These are phyloP conservation scores for Pistacia atlantica DNA, from an alignment of 345 rosid species.

Conservation along the genomic window DNA sequence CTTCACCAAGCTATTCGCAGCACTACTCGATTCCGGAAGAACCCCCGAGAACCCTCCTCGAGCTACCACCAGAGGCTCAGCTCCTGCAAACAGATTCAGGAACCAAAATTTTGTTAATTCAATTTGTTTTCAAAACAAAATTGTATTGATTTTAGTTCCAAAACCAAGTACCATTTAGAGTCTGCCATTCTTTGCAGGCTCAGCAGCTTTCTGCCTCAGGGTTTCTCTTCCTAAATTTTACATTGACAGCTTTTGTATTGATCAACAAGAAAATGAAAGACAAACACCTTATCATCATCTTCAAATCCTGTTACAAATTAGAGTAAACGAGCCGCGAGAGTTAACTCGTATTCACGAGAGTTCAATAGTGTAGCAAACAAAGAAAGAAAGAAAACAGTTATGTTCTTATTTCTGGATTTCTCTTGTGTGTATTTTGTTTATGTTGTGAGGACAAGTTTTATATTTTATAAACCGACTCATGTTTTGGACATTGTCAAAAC, in stretches of 20 bases:
- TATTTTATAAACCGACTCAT: too few relatives aligned
- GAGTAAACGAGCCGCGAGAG: background rate
- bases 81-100: constrained; percentile 42
- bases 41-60: constrained; percentile 87
- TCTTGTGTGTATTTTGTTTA: too few relatives aligned
- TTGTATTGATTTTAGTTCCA: background rate
- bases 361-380: too few relatives aligned
- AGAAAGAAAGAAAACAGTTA: too few relatives aligned
- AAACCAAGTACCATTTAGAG: constrained; percentile 44
- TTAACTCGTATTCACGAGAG: too few relatives aligned
- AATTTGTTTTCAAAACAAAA: background rate
- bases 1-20: constrained; percentile 45
- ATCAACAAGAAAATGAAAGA: constrained; percentile 46
- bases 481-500: too few relatives aligned
- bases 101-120: background rate
- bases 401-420: too few relatives aligned
- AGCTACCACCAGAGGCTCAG: constrained; percentile 60
- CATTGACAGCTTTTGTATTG: constrained; percentile 15
- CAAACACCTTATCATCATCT: constrained; percentile 53
- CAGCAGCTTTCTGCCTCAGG: background rate
- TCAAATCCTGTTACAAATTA: constrained; percentile 27
- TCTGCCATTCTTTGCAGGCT: constrained; percentile 50
- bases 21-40: constrained; percentile 64
- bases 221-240: background rate
- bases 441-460: too few relatives aligned